Percentiles rank a stretch among this genome's conserved stretches.
Conservation (phyloP, 2,329 filamentous ascomycete genomes). For the Endoconidiophora polonica region DNA sequence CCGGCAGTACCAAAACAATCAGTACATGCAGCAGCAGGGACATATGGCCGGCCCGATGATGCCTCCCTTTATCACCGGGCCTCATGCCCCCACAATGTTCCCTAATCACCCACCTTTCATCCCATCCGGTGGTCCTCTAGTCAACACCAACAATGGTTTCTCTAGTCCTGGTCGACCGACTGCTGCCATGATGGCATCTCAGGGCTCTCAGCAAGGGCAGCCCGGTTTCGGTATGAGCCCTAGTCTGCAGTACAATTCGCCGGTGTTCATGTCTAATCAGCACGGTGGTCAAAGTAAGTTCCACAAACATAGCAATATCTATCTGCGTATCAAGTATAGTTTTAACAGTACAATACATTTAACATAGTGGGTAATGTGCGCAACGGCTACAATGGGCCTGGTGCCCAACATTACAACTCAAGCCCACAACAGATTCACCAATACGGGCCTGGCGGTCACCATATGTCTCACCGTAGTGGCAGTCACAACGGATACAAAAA, state of each 20-base stretch:
- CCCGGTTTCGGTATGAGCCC: slow-evolving; percentile 61
- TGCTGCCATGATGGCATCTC: slow-evolving; percentile 86
- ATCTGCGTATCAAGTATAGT: not conserved
- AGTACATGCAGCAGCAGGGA: slow-evolving; percentile 51
- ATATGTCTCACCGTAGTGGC: slow-evolving; percentile 11
- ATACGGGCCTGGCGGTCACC: slow-evolving; percentile 28
- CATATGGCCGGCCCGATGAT: slow-evolving; percentile 69
- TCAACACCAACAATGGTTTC: slow-evolving; percentile 53
- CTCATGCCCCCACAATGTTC: slow-evolving; percentile 54
- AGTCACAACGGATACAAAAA: slow-evolving; percentile 12
- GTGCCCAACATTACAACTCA: slow-evolving; percentile 45
- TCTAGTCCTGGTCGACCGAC: slow-evolving; percentile 69
- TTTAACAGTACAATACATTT: not conserved
- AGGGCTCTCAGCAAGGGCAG: slow-evolving; percentile 85
- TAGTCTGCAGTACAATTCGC: slow-evolving; percentile 57
- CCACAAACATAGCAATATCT: not conserved
- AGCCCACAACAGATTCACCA: slow-evolving; percentile 51
- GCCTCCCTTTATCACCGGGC: slow-evolving; percentile 63
- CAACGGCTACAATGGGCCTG: slow-evolving; percentile 39
- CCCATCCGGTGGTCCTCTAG: slow-evolving; percentile 36
- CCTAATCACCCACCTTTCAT: slow-evolving; percentile 47
- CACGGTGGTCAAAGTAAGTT: slow-evolving; percentile 56
- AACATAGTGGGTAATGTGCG: slow-evolving; percentile 38
- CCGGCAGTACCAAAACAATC: slow-evolving; percentile 53
- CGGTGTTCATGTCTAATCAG: slow-evolving; percentile 48